Evolutionary conservation across 2,329 filamentous ascomycete species (phyloP), one percentile per base, ranked within the genome.

Genomic region (Pseudogymnoascus sp.): DNA sequence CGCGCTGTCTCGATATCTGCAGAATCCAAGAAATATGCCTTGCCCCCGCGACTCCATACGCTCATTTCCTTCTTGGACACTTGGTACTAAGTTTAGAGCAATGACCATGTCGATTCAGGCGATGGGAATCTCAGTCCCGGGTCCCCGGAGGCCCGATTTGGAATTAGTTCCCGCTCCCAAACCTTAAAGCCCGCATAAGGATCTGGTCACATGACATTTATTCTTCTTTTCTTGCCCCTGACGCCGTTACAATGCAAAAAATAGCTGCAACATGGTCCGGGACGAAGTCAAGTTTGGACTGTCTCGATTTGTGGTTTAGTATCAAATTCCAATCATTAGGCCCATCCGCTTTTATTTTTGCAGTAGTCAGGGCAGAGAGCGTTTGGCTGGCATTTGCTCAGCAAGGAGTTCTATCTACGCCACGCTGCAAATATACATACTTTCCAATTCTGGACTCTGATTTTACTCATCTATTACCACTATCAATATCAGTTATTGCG

Each of bases 111-210:
- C 46, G 46, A 53, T 31, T 53, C 43, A 24, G 22, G 46, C 26
- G 46, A 28, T 53, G 46, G 46, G 46, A 53, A 53, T 31, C 46
- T 53, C 46, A 53, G 24, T 53, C 26, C 46, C 46, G 46, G 26
- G 46, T 53, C 46, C 46, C 26, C 46, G 46, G 46, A 31, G 46
- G 46, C 46, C 46, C 46, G n/a, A 53, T 31, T 31, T 31, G 46
- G 46, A 11, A 16, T 53, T 53, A 53, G 46, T 53, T 31, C 46
- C 46, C 46, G 46, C 26, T 53, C 46, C 46, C 46, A 53, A 53
- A 53, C 46, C 46, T 53, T 53, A 53, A 53, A 53, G 46, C 26
- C 46, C 46, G 46, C 46, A 53, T 53, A 53, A 53, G 14, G 7
- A 53, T 53, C 46, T 53, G 4, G 26, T 53, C 46, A 53, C 46